Percentiles rank a stretch among this genome's conserved stretches.
phyloP scores from a whole-genome alignment of 129 eudicot genomes.

The Helianthus annuus region DNA sequence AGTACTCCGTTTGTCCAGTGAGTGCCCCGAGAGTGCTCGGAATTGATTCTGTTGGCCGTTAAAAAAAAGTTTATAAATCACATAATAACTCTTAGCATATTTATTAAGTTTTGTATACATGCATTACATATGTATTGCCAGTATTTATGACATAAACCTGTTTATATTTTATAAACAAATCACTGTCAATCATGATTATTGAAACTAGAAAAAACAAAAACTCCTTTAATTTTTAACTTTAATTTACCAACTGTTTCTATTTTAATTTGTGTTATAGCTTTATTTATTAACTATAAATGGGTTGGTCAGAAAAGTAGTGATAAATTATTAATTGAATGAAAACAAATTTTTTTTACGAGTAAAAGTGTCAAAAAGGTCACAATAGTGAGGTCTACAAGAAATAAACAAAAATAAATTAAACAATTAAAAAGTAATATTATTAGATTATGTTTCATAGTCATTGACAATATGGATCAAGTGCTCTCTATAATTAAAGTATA shows the following conservation, averaged over 20 bases:
- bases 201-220: neutral
- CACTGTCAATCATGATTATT: constrained; percentile 27
- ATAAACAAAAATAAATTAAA: neutral
- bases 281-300: neutral
- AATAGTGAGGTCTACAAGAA: constrained; percentile 13
- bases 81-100: neutral
- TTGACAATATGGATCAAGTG: constrained; percentile 33
- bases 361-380: constrained; percentile 24
- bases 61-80: neutral
- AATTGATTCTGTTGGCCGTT: no score
- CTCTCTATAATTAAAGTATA: constrained; percentile 3
- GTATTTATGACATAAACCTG: neutral
- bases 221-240: neutral
- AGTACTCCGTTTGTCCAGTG: no score
- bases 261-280: neutral
- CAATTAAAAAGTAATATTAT: constrained; percentile 13
- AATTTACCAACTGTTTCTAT: neutral
- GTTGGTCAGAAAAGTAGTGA: constrained; percentile 5
- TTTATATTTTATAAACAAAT: constrained; percentile 6
- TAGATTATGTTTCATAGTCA: constrained; percentile 32
- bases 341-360: neutral
- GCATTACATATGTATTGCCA: neutral
- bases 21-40: no score
- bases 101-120: neutral
- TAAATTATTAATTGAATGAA: neutral